These are phyloP conservation scores for Lachancea nothofagi DNA, from an alignment of 805 yeast genomes.

Conservation along the genomic window DNA sequence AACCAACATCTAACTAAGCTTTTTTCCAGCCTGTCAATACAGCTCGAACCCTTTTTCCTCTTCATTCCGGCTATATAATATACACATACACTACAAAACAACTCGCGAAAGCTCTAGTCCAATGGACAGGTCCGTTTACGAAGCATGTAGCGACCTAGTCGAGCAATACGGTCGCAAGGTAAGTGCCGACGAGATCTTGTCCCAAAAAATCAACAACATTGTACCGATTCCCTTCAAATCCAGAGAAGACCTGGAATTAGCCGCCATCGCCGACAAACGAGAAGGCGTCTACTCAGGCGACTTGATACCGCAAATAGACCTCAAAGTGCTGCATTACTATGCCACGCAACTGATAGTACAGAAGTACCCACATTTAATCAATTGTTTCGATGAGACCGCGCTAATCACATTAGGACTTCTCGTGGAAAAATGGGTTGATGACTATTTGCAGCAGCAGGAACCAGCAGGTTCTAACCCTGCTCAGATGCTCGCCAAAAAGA, in stretches of 20 bases:
- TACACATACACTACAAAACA: background rate
- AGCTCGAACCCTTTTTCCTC: too few species aligned
- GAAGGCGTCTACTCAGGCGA: constrained; percentile 28
- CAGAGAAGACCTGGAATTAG: constrained; percentile 25
- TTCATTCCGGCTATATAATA: too few species aligned
- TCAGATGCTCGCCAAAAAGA: constrained; percentile 19
- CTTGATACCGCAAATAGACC: constrained; percentile 28
- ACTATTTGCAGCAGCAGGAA: constrained; percentile 17
- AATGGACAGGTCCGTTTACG: constrained; percentile 29
- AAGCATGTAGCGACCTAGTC: constrained; percentile 28
- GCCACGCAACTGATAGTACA: constrained; percentile 28
- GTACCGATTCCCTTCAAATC: constrained; percentile 32
- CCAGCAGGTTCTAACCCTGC: constrained; percentile 19
- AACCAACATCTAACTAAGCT: too few species aligned
- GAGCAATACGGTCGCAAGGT: constrained; percentile 23
- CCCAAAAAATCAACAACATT: constrained; percentile 21
- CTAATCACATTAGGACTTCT: constrained; percentile 34
- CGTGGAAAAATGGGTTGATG: constrained; percentile 36
- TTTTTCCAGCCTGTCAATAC: too few species aligned
- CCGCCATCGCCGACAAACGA: constrained; percentile 18
- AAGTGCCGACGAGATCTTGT: constrained; percentile 32
- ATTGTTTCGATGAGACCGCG: constrained; percentile 35
- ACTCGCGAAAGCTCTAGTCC: background rate
- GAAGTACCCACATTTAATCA: constrained; percentile 26
- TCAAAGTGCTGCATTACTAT: constrained; percentile 36